Base-by-base conservation (phyloP, 352 stramenopile genomes). In the Pythium brassicae region DNA sequence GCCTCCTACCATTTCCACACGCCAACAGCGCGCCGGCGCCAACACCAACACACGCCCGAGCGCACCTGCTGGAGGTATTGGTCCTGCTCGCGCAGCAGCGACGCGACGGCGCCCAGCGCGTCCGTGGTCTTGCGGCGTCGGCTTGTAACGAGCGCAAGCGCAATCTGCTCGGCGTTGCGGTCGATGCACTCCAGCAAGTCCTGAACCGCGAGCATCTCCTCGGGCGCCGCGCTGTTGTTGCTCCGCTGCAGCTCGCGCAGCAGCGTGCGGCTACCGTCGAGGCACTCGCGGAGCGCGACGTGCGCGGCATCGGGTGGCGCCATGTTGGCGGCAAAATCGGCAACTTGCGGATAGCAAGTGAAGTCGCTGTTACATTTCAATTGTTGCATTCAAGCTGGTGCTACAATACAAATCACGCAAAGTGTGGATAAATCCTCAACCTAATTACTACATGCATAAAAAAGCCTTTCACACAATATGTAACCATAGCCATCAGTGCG, bases 81-180 rank as follows among this genome's bases (percentile, higher is more conserved):
- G 39, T 78, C 76, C 57, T 91, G 81, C 53, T 91, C 81, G 27
- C 68, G 70, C 43, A 91, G 57, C 7, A 91, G 64, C 50, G 74
- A 62, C 42, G 76, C 76, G 22, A 83, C 73, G 14, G 57, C 72
- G 32, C 58, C 62, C 29, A 59, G 51, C 14, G 53, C 48, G 48
- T 61, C 55, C 9, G 47, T 55, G 20, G 19, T 40, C 34, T 63
- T 66, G 40, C 56, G 69, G 51, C 46, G 46, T 12, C 66, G 72
- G 26, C 63, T 76, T 50, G 72, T 65, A 17, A 67, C 60, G 51
- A 92, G 53, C 50, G 77, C 69, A 46, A 64, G 57, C 40, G 82
- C 78, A 50, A 89, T 87, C 50, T 82, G 82, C 54, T 89, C 61
- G 45, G 75, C 78, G 61, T 92, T 92, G 49, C 76, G 74, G 62